Base-by-base conservation (phyloP, 2,329 filamentous ascomycete species). In the Ustulina deusta region DNA sequence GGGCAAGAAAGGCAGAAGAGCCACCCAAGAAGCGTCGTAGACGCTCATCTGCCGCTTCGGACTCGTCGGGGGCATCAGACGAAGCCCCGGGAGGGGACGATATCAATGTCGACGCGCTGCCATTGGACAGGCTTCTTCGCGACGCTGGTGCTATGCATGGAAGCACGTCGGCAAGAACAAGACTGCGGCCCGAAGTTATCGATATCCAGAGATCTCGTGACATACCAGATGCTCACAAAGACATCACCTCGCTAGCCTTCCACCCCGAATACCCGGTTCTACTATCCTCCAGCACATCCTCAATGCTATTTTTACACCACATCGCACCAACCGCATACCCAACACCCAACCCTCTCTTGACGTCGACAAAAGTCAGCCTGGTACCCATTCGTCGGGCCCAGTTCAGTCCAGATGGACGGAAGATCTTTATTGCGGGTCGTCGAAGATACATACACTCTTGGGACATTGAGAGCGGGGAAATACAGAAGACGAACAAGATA, bases 361-460 rank as follows among this genome's bases (percentile, higher is more conserved):
- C 95, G 0, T 97, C 94, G 15, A 87, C 98, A 25, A 94, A 97
- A 79, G 88, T 97, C 76, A 91, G 90, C 76, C 87, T 89, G 70
- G 95, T 94, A 0, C 92, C 94, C n/a, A 86, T 99, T 61, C 89
- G 91, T 66, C 93, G 91, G 11, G 93, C 94, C 6, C 87, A 91
- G 42, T 98, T 99, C 79, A 65, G 87, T 86, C 29, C 89, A 91
- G 4, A 82, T 82, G 17, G 93, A 92, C 70, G 90, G 91, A 91
- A 91, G 74, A 91, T 99, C 72, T 93, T 97, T 79, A 92, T 97
- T 67, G 92, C 94, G 20, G 94, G 94, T 42, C 91, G 95, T 40
- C 89, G 96, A 57, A 90, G 90, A 70, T 98, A 94, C 83, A 97
- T 98, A 80, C 96, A 98, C 81, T 90, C 91, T 72, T 99, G 96